Base-by-base conservation (phyloP, 306 rosid species). In the Vachellia pachyceras region DNA sequence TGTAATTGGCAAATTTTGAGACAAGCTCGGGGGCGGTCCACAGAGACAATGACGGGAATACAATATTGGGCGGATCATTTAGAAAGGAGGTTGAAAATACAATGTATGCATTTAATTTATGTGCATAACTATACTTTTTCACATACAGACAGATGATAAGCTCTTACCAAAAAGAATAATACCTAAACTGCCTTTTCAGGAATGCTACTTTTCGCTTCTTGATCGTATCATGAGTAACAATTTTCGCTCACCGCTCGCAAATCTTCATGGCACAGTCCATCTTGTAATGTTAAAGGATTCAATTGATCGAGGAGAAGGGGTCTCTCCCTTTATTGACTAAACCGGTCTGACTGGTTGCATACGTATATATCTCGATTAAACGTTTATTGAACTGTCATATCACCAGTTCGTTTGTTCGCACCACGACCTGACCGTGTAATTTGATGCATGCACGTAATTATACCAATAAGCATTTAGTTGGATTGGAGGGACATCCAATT, bases 51-150 rank as follows among this genome's bases (percentile, higher is more conserved):
- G 15, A 71, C 42, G 60, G 76, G 39, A 71, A 71, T 71, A 7
- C 76, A 13, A 71, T 71, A 23, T 46, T 47, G 29, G 76, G 60
- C 3, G 8, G 60, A 45, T 25, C 76, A 13, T 46, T 71, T 46
- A 15, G 25, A 71, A 70, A 44, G 58, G 39, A 25, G 12, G 58
- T 44, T 71, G 57, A 71, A 71, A 71, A 71, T 71, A 71, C 41
- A 23, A 46, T 29, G 22, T 20, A 25, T 12, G 41, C 23, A 47
- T 47, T 46, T 29, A 46, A 71, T 71, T 12, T 14, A 29, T 29
- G 41, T 7, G 3, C 15, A 7, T 6, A 45, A 44, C n/a, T 15
- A 71, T 25, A 7, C 13, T 25, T 71, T 71, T 20, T 71, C 10
- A 29, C 29, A 25, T 69, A 44, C 47, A 22, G 52, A 69, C 18